A percentile compares a stretch with the other conserved stretches of the same genome.
Evolutionary conservation across 164 flowering plant genomes (phyloP).

Genomic region (Taxillus chinensis): DNA sequence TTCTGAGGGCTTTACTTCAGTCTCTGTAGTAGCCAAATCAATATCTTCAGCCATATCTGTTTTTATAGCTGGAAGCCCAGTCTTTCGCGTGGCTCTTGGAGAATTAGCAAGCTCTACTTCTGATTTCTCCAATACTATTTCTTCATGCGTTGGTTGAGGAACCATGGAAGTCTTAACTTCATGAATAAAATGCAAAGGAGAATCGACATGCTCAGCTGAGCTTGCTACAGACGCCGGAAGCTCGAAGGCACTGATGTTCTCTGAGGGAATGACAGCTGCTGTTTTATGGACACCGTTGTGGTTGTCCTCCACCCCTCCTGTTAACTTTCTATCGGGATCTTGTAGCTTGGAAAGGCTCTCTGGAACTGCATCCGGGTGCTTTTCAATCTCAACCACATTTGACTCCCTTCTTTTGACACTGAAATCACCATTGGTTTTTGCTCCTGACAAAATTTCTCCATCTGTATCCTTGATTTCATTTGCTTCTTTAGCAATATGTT

Average conservation of each 20-base stretch:
- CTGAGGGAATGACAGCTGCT: not conserved
- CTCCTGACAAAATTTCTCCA: slow-evolving; percentile 47
- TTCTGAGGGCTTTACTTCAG: slow-evolving; percentile 14
- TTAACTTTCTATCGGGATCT: not conserved
- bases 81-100: not conserved
- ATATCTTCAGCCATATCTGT: not conserved
- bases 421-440: slow-evolving; percentile 75
- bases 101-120: not conserved
- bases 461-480: slow-evolving; percentile 49
- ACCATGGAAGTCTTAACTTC: not conserved
- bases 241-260: not conserved
- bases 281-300: not conserved
- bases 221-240: not conserved
- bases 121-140: slow-evolving; percentile 2
- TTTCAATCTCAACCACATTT: slow-evolving; percentile 7
- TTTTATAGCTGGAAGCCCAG: too few relatives aligned
- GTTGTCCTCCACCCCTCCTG: not conserved
- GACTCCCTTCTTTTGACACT: slow-evolving; percentile 24
- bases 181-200: not conserved
- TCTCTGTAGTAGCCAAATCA: slow-evolving; percentile 7
- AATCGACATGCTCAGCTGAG: not conserved
- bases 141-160: not conserved
- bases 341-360: not conserved
- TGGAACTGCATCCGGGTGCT: slow-evolving; percentile 1
- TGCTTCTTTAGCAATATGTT: slow-evolving; percentile 18